phyloP scores from a whole-genome alignment of 2,329 filamentous ascomycete species.

The Chaetothyriales sp. region DNA sequence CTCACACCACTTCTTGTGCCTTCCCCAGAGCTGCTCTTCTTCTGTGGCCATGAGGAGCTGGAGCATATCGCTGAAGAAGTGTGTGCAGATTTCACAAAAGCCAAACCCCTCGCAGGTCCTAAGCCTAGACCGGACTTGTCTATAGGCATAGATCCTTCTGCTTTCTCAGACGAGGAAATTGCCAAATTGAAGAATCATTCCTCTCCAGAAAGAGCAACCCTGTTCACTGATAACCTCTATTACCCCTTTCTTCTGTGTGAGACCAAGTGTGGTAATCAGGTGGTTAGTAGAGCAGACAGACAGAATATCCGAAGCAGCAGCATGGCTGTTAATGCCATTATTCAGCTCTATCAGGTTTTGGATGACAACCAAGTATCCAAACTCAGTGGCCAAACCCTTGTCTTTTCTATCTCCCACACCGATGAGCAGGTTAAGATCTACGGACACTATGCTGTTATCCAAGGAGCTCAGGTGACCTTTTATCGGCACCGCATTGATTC shows the following conservation, averaged over 20 bases:
- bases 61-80: too few relatives aligned
- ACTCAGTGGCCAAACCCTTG: constrained; percentile 4
- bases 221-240: constrained; percentile 23
- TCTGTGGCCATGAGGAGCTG: too few relatives aligned
- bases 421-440: constrained; percentile 4
- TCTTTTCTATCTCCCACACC: constrained; percentile 9
- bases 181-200: too few relatives aligned
- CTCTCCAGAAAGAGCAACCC: too few relatives aligned
- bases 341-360: constrained; percentile 21
- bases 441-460: constrained; percentile 2
- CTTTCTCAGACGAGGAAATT: too few relatives aligned
- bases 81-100: too few relatives aligned
- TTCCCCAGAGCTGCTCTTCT: too few relatives aligned
- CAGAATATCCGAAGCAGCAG: constrained; percentile 20
- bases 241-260: constrained; percentile 37
- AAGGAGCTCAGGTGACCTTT: not conserved
- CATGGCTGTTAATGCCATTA: constrained; percentile 23
- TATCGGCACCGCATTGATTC: constrained; percentile 1
- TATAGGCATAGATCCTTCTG: too few relatives aligned
- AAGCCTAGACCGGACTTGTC: too few relatives aligned
- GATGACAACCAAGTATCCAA: constrained; percentile 1
- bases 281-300: constrained; percentile 20
- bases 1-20: too few relatives aligned
- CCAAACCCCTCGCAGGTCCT: too few relatives aligned
- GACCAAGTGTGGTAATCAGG: constrained; percentile 30